Evolutionary conservation across 179 eudicot species (phyloP), one percentile per base, ranked within the genome.

Genomic region (Amaranthus tricolor): DNA sequence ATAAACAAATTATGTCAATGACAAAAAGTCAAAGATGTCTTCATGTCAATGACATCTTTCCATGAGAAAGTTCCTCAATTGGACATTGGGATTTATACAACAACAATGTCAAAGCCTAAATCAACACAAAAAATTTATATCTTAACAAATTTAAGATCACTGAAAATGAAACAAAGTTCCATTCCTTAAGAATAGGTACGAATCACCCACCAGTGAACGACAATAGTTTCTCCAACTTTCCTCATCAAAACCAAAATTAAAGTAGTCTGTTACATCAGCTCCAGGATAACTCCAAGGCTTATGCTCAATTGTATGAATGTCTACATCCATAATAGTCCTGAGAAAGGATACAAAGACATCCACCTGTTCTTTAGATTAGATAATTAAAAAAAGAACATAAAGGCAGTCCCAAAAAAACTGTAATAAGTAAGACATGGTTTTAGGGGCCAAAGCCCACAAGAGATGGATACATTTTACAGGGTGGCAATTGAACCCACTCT

Each of bases 311-410:
- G 74, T 62, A 77, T 83, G 87, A 43, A 88, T 78, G 68, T 84
- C 85, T 64, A 88, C 82, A 77, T 86, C 95, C 15, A 90, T 43
- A 73, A 90, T 88, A 64, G 84, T 86, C 88, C 95, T 88, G 84
- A 54, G 70, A 24, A 74, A 16, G 70, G 73, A 73, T 58, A 10
- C 31, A 59, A 77, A 51, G 17, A 47, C 16, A 49, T 5, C 15
- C 62, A 55, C 51, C 19, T 17, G 40, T 66, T 59, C 40, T 47
- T 31, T 78, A 57, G 48, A 73, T 31, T 31, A 66, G 12, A 31
- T 51, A 70, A 50, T 49, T 44, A 40, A 49, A 66, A 52, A 72
- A 50, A 52, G n/a, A 24, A 62, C 57, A 11, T 24, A 62, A 24
- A 24, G 21, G 10, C 49, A 63, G 17, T 15, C 44, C 16, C 49